phyloP scores from a whole-genome alignment of 73 alveolate species.

The Tetrahymena elliotti region DNA sequence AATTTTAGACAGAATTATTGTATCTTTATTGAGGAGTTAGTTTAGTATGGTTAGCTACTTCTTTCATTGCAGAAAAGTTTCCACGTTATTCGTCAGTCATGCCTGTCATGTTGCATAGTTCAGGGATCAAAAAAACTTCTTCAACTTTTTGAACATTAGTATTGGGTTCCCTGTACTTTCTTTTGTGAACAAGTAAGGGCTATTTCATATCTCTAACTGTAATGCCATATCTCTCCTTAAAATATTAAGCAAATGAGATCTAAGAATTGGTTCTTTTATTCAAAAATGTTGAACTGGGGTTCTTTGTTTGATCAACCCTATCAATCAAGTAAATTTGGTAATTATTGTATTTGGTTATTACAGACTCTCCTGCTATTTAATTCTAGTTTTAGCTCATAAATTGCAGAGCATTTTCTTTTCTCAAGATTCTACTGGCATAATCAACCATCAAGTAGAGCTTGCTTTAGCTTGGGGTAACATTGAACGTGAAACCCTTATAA shows the following conservation, averaged over 20 bases:
- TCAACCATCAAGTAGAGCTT: background rate
- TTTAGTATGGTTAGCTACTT: conserved; percentile 55
- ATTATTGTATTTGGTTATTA: conserved; percentile 62
- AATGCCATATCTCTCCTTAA: conserved; percentile 62
- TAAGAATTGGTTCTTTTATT: conserved; percentile 4
- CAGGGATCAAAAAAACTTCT: conserved; percentile 79
- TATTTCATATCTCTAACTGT: conserved; percentile 50
- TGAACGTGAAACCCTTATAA: background rate
- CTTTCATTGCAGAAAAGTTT: conserved; percentile 69
- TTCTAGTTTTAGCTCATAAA: background rate
- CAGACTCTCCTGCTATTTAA: conserved; percentile 48
- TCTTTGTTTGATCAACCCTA: conserved; percentile 58
- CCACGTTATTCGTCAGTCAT: conserved; percentile 78
- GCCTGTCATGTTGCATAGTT: conserved; percentile 83
- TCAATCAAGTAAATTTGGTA: conserved; percentile 64
- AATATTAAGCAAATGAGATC: conserved; percentile 66
- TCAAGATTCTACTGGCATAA: conserved; percentile 16
- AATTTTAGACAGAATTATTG: conserved; percentile 16
- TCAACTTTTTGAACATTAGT: background rate
- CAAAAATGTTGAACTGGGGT: conserved; percentile 60
- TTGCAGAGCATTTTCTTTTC: conserved; percentile 4
- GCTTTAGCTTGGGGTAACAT: background rate
- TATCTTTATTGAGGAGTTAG: conserved; percentile 57
- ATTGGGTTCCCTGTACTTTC: conserved; percentile 39
- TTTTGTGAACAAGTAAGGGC: conserved; percentile 45